phyloP scores from a whole-genome alignment of 225 moss, liverwort and hornwort genomes.

The Polytrichum formosum region DNA sequence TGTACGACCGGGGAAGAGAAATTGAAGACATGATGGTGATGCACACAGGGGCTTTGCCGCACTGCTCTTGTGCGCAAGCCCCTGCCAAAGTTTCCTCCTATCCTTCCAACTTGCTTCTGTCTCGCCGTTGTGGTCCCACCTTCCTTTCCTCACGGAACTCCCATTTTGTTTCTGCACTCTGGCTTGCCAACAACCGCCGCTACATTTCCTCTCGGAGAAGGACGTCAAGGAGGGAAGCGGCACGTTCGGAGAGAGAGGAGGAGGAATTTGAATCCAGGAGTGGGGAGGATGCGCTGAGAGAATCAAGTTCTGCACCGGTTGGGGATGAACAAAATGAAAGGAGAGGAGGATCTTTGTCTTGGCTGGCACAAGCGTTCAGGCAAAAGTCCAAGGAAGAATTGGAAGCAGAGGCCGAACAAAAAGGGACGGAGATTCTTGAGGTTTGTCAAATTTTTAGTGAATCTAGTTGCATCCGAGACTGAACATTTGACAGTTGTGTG shows the following conservation, averaged over 20 bases:
- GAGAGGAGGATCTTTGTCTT: slow-evolving; percentile 18
- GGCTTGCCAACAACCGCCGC: slow-evolving; percentile 12
- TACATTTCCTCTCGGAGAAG: neutral
- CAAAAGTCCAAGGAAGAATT: slow-evolving; percentile 52
- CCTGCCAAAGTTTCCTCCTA: neutral
- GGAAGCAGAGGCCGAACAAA: slow-evolving; percentile 32
- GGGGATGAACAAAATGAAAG: slow-evolving; percentile 7
- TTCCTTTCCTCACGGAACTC: slow-evolving; percentile 25
- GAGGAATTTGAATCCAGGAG: slow-evolving; percentile 1
- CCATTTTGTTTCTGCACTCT: slow-evolving; percentile 15
- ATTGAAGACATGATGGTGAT: too few relatives aligned
- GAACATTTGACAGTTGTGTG: neutral
- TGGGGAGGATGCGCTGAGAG: neutral
- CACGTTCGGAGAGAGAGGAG: slow-evolving; percentile 28
- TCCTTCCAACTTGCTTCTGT: slow-evolving; percentile 26
- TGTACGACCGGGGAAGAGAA: too few relatives aligned
- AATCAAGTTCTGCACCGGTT: slow-evolving; percentile 5
- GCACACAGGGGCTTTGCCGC: slow-evolving; percentile 19
- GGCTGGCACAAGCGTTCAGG: slow-evolving; percentile 42
- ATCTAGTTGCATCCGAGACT: neutral
- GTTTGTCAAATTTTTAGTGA: slow-evolving; percentile 12
- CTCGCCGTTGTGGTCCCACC: slow-evolving; percentile 10
- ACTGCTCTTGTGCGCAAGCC: slow-evolving; percentile 23
- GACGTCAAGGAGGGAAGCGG: slow-evolving; percentile 3
- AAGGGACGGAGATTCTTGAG: slow-evolving; percentile 31